A percentile compares a stretch with the other conserved stretches of the same genome.
These are phyloP conservation scores for Fomitopsis betulina DNA, from an alignment of 1,284 basidiomycete genomes.

Conservation along the genomic window DNA sequence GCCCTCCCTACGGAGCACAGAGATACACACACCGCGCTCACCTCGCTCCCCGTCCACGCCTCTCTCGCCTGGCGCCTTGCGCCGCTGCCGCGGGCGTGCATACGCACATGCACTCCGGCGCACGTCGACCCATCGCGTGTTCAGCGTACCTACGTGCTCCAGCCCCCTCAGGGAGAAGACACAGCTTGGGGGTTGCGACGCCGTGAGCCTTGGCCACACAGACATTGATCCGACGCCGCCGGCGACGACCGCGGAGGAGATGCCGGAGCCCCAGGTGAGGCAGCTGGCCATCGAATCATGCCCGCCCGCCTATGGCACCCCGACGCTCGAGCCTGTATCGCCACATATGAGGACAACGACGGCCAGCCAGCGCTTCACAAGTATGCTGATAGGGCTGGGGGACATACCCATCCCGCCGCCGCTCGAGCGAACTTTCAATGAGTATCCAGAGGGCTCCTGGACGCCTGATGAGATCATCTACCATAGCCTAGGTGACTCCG, in stretches of 20 bases:
- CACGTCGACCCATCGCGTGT: conserved; percentile 2
- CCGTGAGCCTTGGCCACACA: neutral
- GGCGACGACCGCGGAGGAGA: neutral
- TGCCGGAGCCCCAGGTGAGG: neutral
- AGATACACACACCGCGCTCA: neutral
- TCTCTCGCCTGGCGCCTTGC: neutral
- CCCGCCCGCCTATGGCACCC: neutral
- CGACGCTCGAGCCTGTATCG: neutral
- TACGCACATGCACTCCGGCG: neutral
- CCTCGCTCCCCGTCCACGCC: neutral
- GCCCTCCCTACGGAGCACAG: neutral
- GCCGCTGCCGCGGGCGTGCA: neutral
- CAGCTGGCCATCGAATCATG: neutral
- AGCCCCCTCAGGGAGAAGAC: neutral
- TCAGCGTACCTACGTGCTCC: conserved; percentile 1
- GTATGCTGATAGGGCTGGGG: neutral
- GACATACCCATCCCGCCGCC: neutral
- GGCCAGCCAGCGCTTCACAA: neutral
- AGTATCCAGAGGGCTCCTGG: neutral
- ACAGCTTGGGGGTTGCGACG: neutral
- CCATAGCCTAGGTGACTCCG: too few species aligned
- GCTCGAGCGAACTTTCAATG: neutral
- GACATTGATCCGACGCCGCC: neutral
- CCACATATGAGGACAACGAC: neutral
- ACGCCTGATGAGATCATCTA: neutral